Base-by-base conservation (phyloP, 2,329 filamentous ascomycete species). In the Aspergillus neotritici region DNA sequence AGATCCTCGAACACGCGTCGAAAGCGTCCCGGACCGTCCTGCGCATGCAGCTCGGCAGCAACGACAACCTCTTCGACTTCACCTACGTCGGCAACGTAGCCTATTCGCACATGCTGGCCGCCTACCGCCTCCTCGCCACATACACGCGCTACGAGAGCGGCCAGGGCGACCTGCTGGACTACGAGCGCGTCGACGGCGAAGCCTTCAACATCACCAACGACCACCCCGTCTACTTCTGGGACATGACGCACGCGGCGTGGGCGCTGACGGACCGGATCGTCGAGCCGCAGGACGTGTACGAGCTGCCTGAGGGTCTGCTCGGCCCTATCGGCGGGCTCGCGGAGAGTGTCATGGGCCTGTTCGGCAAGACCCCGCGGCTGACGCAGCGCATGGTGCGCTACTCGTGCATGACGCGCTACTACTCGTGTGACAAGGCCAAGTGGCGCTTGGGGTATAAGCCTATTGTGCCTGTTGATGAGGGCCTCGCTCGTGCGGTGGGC, bases 141-240 rank as follows among this genome's bases (percentile, higher is more conserved):
- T 68, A 74, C 46, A 50, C 54, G 30, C 62, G 67, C 12, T 49
- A 56, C 42, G 70, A 76, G n/a, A 46, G 61, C 30, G 64, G 65
- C 37, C 67, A 72, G 41, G 82, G 78, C 14, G 73, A 75, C 0
- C 82, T 82, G n/a, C 75, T 87, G 31, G 80, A 86, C 66, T 70
- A 81, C 67, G 84, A 88, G 70, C 77, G 76, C 46, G 81, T 90
- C 38, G 86, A 90, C 62, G 93, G 91, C 46, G 83, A 96, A 65
- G 83, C 83, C 39, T 91, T 97, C 72, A 82, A 95, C 69, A 80
- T 97, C 60, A 93, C 88, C 45, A 97, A 97, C 65, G 87, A 89
- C 67, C 75, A 81, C 54, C 91, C 91, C 4, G 75, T 94, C 14
- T 91, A 91, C 64, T 94, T 95, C 67, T 94, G 93, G 82, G 88